Conservation (phyloP, 208 protist genomes). For the Angomonas ambiguus region DNA sequence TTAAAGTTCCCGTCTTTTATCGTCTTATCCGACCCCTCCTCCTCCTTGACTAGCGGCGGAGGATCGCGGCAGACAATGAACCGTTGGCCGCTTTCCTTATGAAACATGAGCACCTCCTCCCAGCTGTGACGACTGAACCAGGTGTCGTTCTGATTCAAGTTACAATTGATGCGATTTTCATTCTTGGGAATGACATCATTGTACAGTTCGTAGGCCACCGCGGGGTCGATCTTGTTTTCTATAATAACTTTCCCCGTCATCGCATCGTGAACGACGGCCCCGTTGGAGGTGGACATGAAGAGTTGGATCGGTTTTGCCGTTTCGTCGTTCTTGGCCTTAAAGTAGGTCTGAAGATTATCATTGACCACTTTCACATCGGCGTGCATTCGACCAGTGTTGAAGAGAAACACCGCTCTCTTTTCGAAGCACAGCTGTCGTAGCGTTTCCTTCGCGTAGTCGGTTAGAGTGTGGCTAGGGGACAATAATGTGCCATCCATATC, state of each 20-base stretch:
- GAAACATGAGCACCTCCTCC: constrained; percentile 31
- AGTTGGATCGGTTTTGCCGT: not conserved
- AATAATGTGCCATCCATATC: constrained; percentile 67
- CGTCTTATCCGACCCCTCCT: not conserved
- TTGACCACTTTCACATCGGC: constrained; percentile 31
- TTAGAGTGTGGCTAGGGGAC: constrained; percentile 30
- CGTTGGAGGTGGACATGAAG: constrained; percentile 59
- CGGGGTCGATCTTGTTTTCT: constrained; percentile 21
- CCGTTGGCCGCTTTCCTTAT: constrained; percentile 31
- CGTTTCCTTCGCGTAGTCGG: constrained; percentile 35
- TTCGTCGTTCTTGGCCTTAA: constrained; percentile 6
- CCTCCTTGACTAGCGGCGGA: not conserved
- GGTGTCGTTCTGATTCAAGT: constrained; percentile 49
- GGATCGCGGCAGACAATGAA: constrained; percentile 18
- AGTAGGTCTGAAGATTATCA: constrained; percentile 33
- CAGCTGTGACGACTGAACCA: constrained; percentile 51
- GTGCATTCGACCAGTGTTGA: constrained; percentile 52
- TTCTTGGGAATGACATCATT: constrained; percentile 11
- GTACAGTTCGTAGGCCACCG: constrained; percentile 32
- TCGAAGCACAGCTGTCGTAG: constrained; percentile 34
- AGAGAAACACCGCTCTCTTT: constrained; percentile 27
- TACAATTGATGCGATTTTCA: constrained; percentile 41
- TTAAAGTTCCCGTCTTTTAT: constrained; percentile 10
- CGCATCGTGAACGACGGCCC: constrained; percentile 46
- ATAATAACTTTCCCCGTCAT: constrained; percentile 23